A percentile compares a stretch with the other conserved stretches of the same genome.
Conservation (phyloP, 2,329 filamentous ascomycete genomes). For the Epichloe sylvatica region DNA sequence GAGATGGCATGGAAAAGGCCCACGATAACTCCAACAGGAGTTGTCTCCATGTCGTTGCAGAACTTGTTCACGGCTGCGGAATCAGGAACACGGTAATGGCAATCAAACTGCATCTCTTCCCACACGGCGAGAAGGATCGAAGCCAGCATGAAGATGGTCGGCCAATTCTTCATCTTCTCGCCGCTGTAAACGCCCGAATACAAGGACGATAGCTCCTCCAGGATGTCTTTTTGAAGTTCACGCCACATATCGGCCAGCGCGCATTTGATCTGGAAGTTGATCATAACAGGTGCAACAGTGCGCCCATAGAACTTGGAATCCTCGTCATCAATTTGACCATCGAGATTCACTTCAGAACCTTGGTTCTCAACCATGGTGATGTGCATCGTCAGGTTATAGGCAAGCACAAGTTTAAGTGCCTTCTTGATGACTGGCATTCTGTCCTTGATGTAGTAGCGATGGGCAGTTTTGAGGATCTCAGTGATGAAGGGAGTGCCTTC, state of each 20-base stretch:
- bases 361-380: constrained; percentile 89
- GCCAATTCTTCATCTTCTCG: constrained; percentile 97
- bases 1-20: constrained; percentile 96
- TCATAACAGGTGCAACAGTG: constrained; percentile 90
- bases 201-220: constrained; percentile 80
- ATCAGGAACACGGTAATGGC: constrained; percentile 86
- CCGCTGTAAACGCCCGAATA: constrained; percentile 98
- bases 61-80: constrained; percentile 79
- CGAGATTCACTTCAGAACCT: constrained; percentile 61
- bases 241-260: constrained; percentile 97
- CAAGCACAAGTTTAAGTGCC: constrained; percentile 84
- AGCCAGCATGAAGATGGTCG: constrained; percentile 94
- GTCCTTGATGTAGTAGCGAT: constrained; percentile 83
- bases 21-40: constrained; percentile 88
- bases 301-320: constrained; percentile 80
- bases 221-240: constrained; percentile 86
- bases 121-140: constrained; percentile 86
- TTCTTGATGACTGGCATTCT: constrained; percentile 84
- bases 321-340: constrained; percentile 75
- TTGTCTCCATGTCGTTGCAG: constrained; percentile 92
- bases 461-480: constrained; percentile 89
- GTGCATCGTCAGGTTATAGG: constrained; percentile 89
- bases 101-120: constrained; percentile 99
- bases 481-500: constrained; percentile 91
- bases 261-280: constrained; percentile 99